Evolutionary conservation across 2,329 filamentous ascomycete species (phyloP), one percentile per base, ranked within the genome.

Genomic region (Exophiala phaeomuriformis): DNA sequence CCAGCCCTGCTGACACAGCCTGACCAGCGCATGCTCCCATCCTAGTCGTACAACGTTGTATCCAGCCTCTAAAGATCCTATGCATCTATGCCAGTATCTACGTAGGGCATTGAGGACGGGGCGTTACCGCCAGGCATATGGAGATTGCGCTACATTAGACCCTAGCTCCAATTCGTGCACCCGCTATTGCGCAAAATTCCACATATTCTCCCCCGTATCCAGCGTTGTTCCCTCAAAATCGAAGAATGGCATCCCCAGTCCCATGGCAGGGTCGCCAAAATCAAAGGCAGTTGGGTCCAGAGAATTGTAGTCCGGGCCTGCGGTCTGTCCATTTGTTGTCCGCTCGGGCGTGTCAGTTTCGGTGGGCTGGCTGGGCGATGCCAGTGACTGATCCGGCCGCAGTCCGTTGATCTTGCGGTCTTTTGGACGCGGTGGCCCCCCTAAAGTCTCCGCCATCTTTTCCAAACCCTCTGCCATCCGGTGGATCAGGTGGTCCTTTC

Each of bases 401-500:
- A 39, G 55, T 29, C 57, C 57, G 30, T 59, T 59, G 30, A 52
- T 47, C 36, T 48, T 55, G 12, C 59, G 53, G 31, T 49, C 58
- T 35, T 57, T 58, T 2, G 43, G 27, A 6, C 59, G 56, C 7
- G 50, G 40, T 35, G 58, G 52, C 29, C 60, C 57, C 28, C 59
- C 59, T 1, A 64, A 36, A 39, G 51, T 62, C 39, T 64, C 62
- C 4, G 62, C 60, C 66, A 67, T 66, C 40, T 67, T 67, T 46
- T 66, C 60, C 8, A 68, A 51, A 3, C 66, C 65, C 6, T 64
- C 61, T 10, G 65, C 65, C 61, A 67, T 67, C 39, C 65, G 57
- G 40, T 67, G 65, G 27, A 67, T 64, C 27, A 68, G 57, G 49
- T 68, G 66, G 36, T 67, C 63, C 41, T 63, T 64, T 3, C 64